Base-by-base conservation (phyloP, 78 protist genomes). In the Tieghemostelium lacteum region DNA sequence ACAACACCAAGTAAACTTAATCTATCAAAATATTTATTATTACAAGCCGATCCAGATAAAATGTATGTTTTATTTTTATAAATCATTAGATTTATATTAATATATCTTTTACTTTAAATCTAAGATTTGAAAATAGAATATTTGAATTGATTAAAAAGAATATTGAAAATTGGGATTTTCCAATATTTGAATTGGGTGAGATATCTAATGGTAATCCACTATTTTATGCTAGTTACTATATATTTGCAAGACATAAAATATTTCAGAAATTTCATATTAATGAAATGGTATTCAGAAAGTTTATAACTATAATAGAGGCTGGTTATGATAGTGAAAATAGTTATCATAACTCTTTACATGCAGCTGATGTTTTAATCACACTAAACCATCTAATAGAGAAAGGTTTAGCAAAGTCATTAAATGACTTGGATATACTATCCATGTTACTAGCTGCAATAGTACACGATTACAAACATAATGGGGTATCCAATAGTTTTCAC, bases 281-380 rank as follows among this genome's bases (percentile, higher is more conserved):
- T 58, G 37, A 57, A 2, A 49, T 42, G 1, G 24, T 37, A 3
- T 60, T 85, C 37, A 65, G 73, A 31, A 20, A 5, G 12, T 85
- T 85, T 49, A 73, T 85, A 42, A 33, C 33, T 20, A 37, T 31
- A 22, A 60, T 85, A 12, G 92, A 85, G 66, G 42, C 6, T 6
- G 75, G 72, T 24, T 85, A 85, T 24, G 74, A 78, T 24, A 60
- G 60, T 29, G 17, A n/a, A 10, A 85, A 85, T 65, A 91, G 94
- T n/a, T 94, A 72, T 77, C 96, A 94, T 73, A 94, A 94, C 80
- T n/a, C 72, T 17, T 72, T 28, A 20, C 96, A 87, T 58, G 96
- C 94, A 19, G 65, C 94, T 1, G 96, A 94, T 57, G 94, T 88
- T 34, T 37, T 62, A 26, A 88, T 75, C 58, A 72, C 36, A 28